Percentiles rank a stretch among this genome's conserved stretches.
Evolutionary conservation across 169 alveolate genomes (phyloP).

Genomic region (Plasmodium inui): DNA sequence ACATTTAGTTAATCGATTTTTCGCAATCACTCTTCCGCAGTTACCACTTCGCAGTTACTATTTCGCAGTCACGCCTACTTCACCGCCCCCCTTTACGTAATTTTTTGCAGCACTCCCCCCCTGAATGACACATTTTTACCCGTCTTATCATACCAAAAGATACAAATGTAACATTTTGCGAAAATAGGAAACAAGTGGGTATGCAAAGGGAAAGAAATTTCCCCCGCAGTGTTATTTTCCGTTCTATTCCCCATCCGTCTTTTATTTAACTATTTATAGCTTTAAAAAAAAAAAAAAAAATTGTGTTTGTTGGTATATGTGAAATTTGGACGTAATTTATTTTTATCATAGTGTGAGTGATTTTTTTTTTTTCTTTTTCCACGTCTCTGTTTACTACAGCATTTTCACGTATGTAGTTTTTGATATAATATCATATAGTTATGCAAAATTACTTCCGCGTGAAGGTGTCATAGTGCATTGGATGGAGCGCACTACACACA

Average conservation of each 20-base stretch:
- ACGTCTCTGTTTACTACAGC: constrained; percentile 1
- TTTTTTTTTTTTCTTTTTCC: constrained; percentile 4
- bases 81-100: not conserved
- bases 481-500: not conserved
- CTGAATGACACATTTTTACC: not conserved
- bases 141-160: not conserved
- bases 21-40: not conserved
- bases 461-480: constrained; percentile 1
- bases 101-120: not conserved
- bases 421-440: constrained; percentile 17
- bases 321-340: constrained; percentile 4
- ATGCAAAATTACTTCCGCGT: not conserved
- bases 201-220: constrained; percentile 9
- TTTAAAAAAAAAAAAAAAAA: constrained; percentile 41
- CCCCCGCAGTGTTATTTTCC: constrained; percentile 5
- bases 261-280: constrained; percentile 34
- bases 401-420: constrained; percentile 2
- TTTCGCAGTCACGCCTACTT: not conserved
- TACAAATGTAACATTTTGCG: not conserved
- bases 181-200: not conserved
- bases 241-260: not conserved
- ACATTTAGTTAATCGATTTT: not conserved
- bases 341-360: not conserved
- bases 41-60: not conserved
- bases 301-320: constrained; percentile 6